A percentile compares a stretch with the other conserved stretches of the same genome.
These are phyloP conservation scores for Paramecium biaurelia DNA, from an alignment of 73 alveolate genomes.

Conservation along the genomic window DNA sequence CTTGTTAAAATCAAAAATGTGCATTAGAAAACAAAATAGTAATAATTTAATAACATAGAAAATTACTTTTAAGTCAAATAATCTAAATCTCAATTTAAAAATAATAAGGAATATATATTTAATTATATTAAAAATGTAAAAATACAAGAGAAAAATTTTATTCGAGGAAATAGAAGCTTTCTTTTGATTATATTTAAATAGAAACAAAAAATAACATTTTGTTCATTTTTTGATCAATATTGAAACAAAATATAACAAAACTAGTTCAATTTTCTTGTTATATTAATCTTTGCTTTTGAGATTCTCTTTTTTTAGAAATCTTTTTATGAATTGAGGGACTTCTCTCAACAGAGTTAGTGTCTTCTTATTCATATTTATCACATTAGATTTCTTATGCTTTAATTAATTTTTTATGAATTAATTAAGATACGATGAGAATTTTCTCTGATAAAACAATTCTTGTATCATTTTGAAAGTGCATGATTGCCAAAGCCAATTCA, in stretches of 20 bases:
- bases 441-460: neutral
- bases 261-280: neutral
- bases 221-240: constrained; percentile 4
- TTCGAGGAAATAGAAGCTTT: too few species aligned
- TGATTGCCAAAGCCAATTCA: neutral
- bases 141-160: too few species aligned
- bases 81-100: neutral
- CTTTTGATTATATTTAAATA: neutral
- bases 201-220: neutral
- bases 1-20: neutral
- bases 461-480: neutral
- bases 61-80: neutral
- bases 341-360: neutral
- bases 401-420: neutral
- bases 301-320: neutral
- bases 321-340: neutral
- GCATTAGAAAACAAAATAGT: neutral
- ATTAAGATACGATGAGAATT: constrained; percentile 21
- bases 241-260: neutral
- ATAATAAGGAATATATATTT: neutral
- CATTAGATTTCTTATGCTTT: neutral
- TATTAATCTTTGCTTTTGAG: neutral
- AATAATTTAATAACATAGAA: neutral
- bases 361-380: neutral
- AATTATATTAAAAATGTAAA: neutral